Base-by-base conservation (phyloP, 2,329 filamentous ascomycete genomes). In the Rugonectria rugulosa region DNA sequence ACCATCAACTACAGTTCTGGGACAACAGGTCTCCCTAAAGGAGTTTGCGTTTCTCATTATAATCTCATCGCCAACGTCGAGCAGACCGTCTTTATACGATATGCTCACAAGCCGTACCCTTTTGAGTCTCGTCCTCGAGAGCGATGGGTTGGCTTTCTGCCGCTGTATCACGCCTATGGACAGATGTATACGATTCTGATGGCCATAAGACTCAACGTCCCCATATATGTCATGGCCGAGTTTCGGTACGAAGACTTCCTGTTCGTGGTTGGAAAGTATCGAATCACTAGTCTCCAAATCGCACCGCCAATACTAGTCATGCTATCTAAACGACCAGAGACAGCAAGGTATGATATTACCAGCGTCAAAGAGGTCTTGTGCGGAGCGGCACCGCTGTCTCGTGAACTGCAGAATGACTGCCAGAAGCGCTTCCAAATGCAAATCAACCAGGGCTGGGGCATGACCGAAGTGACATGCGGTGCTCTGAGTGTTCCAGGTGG, bases 121-220 rank as follows among this genome's bases (percentile, higher is more conserved):
- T 73, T 72, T 57, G 62, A 71, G 3, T 37, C 73, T 4, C 71
- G 73, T 29, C 76, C 76, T 19, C 66, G 70, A 8, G 81, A 82
- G 62, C 72, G 79, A 32, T 82, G 80, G 77, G 63, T 82, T 23
- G 79, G 85, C 42, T 88, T 89, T 68, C 73, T 91, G 11, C 89
- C 88, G 1, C 82, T 89, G 67, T 89, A 87, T 64, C 85, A 88
- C 64, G 83, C 83, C 6, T 84, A 82, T 58, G 81, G 81, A 3
- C 83, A 86, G 66, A 74, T 82, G 3, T 77, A 79, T 51, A 80
- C 81, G 52, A 80, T 79, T 54, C 69, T 84, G 23, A 75, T 79
- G 60, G 76, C 77, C 0, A 68, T 75, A 11, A 77, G 73, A 58
- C 70, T 77, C 23, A 67, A 72, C 2, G 69, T 80, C 1, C 78